phyloP scores from a whole-genome alignment of 805 yeast genomes.

The Candida vaughaniae region DNA sequence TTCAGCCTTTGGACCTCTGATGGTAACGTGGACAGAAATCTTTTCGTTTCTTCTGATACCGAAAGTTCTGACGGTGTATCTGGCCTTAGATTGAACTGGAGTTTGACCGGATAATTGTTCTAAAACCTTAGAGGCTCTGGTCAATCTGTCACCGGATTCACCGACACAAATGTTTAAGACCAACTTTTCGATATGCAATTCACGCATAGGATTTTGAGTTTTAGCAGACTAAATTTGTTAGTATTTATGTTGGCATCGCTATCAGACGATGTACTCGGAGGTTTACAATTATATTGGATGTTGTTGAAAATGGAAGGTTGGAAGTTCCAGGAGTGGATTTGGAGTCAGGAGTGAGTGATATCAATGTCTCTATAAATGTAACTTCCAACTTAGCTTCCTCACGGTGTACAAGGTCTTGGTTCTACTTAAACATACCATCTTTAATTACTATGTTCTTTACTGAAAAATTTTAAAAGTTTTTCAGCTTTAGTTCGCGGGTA shows the following conservation, averaged over 20 bases:
- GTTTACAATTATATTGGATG: neutral
- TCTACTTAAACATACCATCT: slow-evolving; percentile 9
- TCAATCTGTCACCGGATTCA: slow-evolving; percentile 99
- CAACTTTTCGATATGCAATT: slow-evolving; percentile 97
- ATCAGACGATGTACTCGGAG: no score
- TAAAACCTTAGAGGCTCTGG: slow-evolving; percentile 99
- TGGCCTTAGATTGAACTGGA: slow-evolving; percentile 99
- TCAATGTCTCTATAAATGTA: no score
- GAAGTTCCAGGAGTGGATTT: no score
- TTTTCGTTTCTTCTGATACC: slow-evolving; percentile 99
- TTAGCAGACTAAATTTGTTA: slow-evolving; percentile 18
- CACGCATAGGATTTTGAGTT: slow-evolving; percentile 95
- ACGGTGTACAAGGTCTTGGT: no score
- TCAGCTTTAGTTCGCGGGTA: no score
- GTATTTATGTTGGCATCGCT: no score
- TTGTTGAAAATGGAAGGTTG: no score
- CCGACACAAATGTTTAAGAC: slow-evolving; percentile 99
- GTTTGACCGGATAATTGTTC: slow-evolving; percentile 99
- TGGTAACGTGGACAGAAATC: slow-evolving; percentile 98
- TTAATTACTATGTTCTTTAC: slow-evolving; percentile 4
- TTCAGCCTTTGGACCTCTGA: slow-evolving; percentile 95
- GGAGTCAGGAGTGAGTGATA: no score
- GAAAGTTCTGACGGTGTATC: slow-evolving; percentile 99
- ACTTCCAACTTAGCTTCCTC: no score
- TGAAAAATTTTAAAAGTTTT: slow-evolving; percentile 8